These are phyloP conservation scores for Penicillium crystallinum DNA, from an alignment of 495 filamentous ascomycete genomes.

Conservation along the genomic window DNA sequence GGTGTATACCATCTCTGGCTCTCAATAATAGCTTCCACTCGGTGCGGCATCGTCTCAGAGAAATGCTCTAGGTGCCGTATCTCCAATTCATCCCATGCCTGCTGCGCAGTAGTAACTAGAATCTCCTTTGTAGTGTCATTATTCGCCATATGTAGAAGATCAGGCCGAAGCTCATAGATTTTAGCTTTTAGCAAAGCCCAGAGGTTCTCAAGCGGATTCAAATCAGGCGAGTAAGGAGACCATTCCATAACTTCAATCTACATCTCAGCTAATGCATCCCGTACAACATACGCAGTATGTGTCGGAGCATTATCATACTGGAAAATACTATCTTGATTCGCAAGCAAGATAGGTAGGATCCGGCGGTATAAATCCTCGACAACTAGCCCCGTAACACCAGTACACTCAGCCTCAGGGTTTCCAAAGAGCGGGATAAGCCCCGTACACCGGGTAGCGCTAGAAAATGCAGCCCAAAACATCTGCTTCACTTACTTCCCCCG, in stretches of 20 bases:
- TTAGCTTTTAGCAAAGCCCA: slow-evolving; percentile 20
- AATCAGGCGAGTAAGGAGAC: slow-evolving; percentile 23
- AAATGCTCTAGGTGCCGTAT: neutral
- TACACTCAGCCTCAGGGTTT: neutral
- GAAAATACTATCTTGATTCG: slow-evolving; percentile 12
- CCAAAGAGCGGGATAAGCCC: slow-evolving; percentile 9
- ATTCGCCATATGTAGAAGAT: slow-evolving; percentile 3
- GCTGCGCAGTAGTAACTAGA: slow-evolving; percentile 3
- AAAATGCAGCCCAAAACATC: slow-evolving; percentile 14
- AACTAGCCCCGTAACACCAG: neutral
- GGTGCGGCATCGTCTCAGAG: neutral
- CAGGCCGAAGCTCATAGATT: slow-evolving; percentile 5
- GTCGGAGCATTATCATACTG: slow-evolving; percentile 21
- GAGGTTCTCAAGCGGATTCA: slow-evolving; percentile 28
- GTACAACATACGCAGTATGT: slow-evolving; percentile 13
- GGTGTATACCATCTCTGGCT: neutral
- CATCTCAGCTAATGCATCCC: slow-evolving; percentile 12
- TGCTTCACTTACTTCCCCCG: slow-evolving; percentile 6
- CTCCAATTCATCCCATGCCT: neutral
- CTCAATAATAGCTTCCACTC: neutral
- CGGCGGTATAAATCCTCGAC: neutral
- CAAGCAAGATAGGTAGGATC: slow-evolving; percentile 4
- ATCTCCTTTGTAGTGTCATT: slow-evolving; percentile 4
- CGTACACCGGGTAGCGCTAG: slow-evolving; percentile 2
- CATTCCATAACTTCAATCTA: slow-evolving; percentile 17